Percentiles rank a stretch among this genome's conserved stretches.
These are phyloP conservation scores for Eustoma russellianum DNA, from an alignment of 257 asterid species.

Conservation along the genomic window DNA sequence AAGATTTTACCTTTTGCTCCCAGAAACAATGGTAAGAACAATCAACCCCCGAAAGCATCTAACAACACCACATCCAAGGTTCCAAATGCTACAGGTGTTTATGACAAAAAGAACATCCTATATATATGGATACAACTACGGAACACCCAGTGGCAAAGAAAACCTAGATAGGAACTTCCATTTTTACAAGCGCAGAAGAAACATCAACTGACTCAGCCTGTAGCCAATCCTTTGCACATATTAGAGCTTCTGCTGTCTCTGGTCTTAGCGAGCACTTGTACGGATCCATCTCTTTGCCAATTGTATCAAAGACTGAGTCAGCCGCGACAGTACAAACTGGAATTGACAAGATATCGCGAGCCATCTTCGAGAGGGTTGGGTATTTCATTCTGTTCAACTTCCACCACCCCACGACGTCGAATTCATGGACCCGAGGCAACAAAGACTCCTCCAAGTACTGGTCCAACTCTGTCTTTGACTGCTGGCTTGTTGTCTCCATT, in stretches of 20 bases:
- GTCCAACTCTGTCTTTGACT: slow-evolving; percentile 65
- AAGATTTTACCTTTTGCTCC: no score
- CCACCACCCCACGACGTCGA: slow-evolving; percentile 98
- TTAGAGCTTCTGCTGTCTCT: slow-evolving; percentile 84
- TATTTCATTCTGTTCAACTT: slow-evolving; percentile 66
- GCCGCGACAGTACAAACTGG: slow-evolving; percentile 65
- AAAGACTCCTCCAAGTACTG: slow-evolving; percentile 93
- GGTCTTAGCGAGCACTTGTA: slow-evolving; percentile 77
- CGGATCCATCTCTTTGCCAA: slow-evolving; percentile 77
- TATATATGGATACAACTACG: no score
- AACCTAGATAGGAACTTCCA: slow-evolving; percentile 64
- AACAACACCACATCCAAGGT: no score
- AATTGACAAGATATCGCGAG: slow-evolving; percentile 79
- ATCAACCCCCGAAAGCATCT: no score
- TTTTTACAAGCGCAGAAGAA: slow-evolving; percentile 36
- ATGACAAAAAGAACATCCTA: no score
- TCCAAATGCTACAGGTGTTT: no score
- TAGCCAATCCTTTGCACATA: slow-evolving; percentile 90
- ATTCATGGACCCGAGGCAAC: slow-evolving; percentile 76
- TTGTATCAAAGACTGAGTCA: slow-evolving; percentile 50
- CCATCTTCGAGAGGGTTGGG: slow-evolving; percentile 93
- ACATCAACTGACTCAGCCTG: slow-evolving; percentile 34
- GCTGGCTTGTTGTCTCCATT: slow-evolving; percentile 75
- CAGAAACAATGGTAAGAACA: no score
- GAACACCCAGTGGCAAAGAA: neutral